These are phyloP conservation scores for Phialophora verrucosa DNA, from an alignment of 2,329 filamentous ascomycete genomes.

Conservation along the genomic window DNA sequence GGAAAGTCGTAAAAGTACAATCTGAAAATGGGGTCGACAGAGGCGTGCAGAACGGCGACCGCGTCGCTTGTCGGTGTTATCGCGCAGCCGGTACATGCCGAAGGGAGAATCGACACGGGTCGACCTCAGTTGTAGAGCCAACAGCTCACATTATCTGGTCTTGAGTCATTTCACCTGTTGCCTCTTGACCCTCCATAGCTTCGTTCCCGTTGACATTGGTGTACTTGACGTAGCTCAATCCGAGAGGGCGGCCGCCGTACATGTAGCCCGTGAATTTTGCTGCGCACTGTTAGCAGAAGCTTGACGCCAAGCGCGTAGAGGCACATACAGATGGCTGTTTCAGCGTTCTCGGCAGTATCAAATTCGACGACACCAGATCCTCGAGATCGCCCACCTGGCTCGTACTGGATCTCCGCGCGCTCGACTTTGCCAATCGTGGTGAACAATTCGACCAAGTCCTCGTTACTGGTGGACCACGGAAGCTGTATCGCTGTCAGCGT, in stretches of 20 bases:
- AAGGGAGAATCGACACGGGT: background rate
- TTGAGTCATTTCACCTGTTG: conserved; percentile 76
- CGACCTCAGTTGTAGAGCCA: background rate
- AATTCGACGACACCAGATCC: conserved; percentile 98
- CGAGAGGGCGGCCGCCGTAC: conserved; percentile 92
- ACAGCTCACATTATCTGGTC: conserved; percentile 87
- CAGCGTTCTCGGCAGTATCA: conserved; percentile 78
- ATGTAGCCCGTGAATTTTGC: conserved; percentile 97
- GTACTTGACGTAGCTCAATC: conserved; percentile 93
- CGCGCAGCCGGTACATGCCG: background rate
- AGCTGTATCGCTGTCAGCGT: conserved; percentile 63
- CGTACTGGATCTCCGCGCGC: conserved; percentile 98
- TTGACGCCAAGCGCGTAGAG: background rate
- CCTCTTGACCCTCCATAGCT: conserved; percentile 82
- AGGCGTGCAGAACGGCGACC: background rate
- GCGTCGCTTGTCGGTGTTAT: background rate
- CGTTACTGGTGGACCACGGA: conserved; percentile 98
- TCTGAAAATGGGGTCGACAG: background rate
- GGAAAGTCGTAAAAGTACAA: conserved; percentile 20
- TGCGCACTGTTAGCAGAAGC: conserved; percentile 40
- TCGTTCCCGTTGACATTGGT: conserved; percentile 70
- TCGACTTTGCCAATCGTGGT: conserved; percentile 98
- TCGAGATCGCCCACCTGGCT: conserved; percentile 91
- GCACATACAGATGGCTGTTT: conserved; percentile 76
- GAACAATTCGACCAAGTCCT: conserved; percentile 94